Evolutionary conservation across 305 asterid genomes (phyloP), one percentile per base, ranked within the genome.

Genomic region (Fraxinus greggii): DNA sequence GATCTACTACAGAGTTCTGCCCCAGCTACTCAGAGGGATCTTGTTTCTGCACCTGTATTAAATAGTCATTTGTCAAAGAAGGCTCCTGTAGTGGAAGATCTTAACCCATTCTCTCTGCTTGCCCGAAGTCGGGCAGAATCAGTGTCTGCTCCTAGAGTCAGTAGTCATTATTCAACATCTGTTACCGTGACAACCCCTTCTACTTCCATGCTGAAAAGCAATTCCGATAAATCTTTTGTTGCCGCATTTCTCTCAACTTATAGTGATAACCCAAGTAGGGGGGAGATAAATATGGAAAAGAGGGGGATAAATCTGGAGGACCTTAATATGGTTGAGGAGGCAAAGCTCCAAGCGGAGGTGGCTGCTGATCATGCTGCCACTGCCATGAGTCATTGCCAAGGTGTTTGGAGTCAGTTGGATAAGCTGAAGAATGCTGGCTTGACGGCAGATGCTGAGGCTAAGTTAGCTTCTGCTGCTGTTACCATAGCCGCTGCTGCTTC

Each of bases 401-500:
- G 84, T 85, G 89, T 97, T 76, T 97, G 98, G 99, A 88, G 86
- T 78, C 94, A 85, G 84, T 87, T 97, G 88, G 84, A 87, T 78
- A 92, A 87, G 83, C 97, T 91, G 79, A 92, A 87, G 79, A 82
- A 81, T 84, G 89, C 92, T 51, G 94, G 94, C 75, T 76, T 97
- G 93, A 77, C 87, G 75, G 79, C 89, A 33, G 98, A 91, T 84
- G 86, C 86, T 61, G 97, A 97, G 89, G 88, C 92, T 82, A 92
- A 91, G 87, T 83, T 97, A 85, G 93, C 97, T 31, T 92, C 98
- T 81, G 96, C 98, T 78, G 97, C 98, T 85, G 94, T 82, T 84
- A 92, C 93, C 69, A 86, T 97, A 77, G 97, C 99, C 26, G 99
- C 99, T 15, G 97, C 98, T 86, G 90, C 98, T 76, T 89, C 95